Evolutionary conservation across 2,329 filamentous ascomycete genomes (phyloP).

Genomic region (Beauveria sp.): DNA sequence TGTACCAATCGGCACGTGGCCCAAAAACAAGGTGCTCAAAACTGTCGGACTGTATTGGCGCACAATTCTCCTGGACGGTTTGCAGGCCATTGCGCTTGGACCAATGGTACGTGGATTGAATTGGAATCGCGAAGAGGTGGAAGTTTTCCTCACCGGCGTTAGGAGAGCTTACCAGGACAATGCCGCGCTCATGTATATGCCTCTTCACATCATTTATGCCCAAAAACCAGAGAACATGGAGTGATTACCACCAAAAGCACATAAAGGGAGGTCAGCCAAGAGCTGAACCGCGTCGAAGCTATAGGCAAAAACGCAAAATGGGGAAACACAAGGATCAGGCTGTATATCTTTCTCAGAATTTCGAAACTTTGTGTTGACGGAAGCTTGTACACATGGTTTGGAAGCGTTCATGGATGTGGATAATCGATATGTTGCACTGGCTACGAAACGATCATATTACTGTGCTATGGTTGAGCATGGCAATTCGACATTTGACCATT

Average conservation of each 20-base stretch:
- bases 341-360: not conserved
- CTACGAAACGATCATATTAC: not conserved
- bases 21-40: slow-evolving; percentile 42
- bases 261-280: not conserved
- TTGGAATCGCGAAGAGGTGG: slow-evolving; percentile 41
- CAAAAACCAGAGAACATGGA: slow-evolving; percentile 36
- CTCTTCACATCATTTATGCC: slow-evolving; percentile 45
- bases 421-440: not conserved
- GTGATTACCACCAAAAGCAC: not conserved
- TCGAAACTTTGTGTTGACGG: not conserved
- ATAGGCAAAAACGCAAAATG: not conserved
- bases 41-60: slow-evolving; percentile 45
- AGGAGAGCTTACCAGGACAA: slow-evolving; percentile 40
- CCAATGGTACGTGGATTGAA: slow-evolving; percentile 42
- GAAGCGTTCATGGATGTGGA: not conserved
- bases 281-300: not conserved
- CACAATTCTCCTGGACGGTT: slow-evolving; percentile 40
- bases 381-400: not conserved
- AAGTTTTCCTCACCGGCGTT: slow-evolving; percentile 40
- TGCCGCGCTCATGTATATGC: slow-evolving; percentile 43
- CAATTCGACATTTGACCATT: too few relatives aligned
- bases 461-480: too few relatives aligned
- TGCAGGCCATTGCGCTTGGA: slow-evolving; percentile 44
- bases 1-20: slow-evolving; percentile 48
- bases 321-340: not conserved